These are phyloP conservation scores for Ogataea pilisensis DNA, from an alignment of 805 yeast species.

Conservation along the genomic window DNA sequence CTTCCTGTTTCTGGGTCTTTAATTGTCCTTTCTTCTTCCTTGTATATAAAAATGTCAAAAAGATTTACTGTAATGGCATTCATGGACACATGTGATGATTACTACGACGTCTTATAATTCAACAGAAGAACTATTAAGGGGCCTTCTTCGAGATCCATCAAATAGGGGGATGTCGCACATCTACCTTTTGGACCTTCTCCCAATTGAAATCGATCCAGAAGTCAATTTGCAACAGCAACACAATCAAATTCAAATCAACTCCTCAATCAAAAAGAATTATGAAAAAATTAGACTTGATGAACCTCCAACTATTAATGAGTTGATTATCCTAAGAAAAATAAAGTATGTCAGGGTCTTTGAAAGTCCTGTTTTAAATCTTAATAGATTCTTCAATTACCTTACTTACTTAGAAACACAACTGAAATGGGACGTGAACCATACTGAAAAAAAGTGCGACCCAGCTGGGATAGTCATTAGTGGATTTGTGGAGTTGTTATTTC, in stretches of 20 bases:
- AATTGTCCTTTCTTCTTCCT: too few relatives aligned
- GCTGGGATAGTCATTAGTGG: conserved; percentile 21
- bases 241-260: too few relatives aligned
- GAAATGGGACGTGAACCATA: too few relatives aligned
- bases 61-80: too few relatives aligned
- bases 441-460: too few relatives aligned
- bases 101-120: conserved; percentile 3
- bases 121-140: neutral
- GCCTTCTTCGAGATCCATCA: neutral
- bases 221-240: neutral
- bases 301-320: conserved; percentile 6
- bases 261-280: too few relatives aligned
- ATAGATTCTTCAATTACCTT: conserved; percentile 7
- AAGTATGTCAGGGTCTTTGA: conserved; percentile 4
- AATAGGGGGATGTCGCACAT: neutral
- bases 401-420: conserved; percentile 13
- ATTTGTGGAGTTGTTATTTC: conserved; percentile 19
- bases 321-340: conserved; percentile 3
- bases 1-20: too few relatives aligned
- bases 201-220: neutral
- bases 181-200: neutral
- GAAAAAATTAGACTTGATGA: neutral
- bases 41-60: too few relatives aligned
- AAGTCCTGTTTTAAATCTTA: neutral
- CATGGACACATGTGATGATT: neutral